A percentile compares a stretch with the other conserved stretches of the same genome.
Conservation (phyloP, 768 basidiomycete species). For the Hypsizygus marmoreus region DNA sequence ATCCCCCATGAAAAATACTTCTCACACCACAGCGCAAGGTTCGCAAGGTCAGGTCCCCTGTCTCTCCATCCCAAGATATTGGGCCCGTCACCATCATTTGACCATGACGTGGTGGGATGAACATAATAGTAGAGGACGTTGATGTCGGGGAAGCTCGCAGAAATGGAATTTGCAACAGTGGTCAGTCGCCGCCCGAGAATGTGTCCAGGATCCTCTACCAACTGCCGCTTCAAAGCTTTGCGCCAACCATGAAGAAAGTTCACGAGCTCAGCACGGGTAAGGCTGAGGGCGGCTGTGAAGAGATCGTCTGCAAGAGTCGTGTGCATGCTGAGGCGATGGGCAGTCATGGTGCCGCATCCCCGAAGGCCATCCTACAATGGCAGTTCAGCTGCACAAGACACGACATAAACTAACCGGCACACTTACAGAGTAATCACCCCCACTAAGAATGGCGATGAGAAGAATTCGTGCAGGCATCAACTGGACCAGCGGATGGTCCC, state of each 20-base stretch:
- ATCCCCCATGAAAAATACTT: constrained; percentile 68
- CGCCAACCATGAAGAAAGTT: constrained; percentile 12
- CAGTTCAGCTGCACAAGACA: background rate
- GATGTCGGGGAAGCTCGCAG: constrained; percentile 50
- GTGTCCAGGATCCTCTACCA: constrained; percentile 21
- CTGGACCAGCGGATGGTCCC: constrained; percentile 18
- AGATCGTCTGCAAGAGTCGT: constrained; percentile 59
- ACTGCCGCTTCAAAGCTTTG: background rate
- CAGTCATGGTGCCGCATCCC: constrained; percentile 53
- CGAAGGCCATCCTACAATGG: constrained; percentile 19
- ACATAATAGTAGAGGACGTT: constrained; percentile 57
- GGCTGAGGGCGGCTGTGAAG: constrained; percentile 35
- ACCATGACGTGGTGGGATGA: constrained; percentile 53
- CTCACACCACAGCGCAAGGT: constrained; percentile 62
- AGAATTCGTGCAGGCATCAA: constrained; percentile 31
- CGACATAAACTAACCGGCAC: constrained; percentile 2
- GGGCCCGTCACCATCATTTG: constrained; percentile 29
- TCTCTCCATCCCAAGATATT: constrained; percentile 21
- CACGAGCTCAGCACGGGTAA: background rate
- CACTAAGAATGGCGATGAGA: constrained; percentile 32
- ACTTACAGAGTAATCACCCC: constrained; percentile 35
- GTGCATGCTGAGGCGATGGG: constrained; percentile 53
- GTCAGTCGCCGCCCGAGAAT: constrained; percentile 46
- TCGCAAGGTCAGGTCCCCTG: constrained; percentile 29
- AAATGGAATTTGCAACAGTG: constrained; percentile 45